Conservation (phyloP, 768 basidiomycete genomes). For the Saitozyma podzolica region DNA sequence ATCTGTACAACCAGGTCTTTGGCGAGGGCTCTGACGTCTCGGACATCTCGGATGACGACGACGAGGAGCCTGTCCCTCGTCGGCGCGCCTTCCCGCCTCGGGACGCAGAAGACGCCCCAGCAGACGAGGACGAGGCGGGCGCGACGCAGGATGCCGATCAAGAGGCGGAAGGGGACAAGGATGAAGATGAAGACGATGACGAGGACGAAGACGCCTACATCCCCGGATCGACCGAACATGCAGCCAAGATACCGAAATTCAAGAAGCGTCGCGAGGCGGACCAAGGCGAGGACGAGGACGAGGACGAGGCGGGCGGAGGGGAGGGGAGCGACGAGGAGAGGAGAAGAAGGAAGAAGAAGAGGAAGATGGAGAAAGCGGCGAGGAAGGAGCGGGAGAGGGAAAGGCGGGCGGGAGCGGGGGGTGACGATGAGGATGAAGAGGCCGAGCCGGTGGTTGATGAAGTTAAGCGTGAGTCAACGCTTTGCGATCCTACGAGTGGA, state of each 20-base stretch:
- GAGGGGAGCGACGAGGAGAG: constrained; percentile 47
- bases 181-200: constrained; percentile 40
- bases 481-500: background rate
- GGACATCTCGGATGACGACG: constrained; percentile 73
- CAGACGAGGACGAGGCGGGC: constrained; percentile 53
- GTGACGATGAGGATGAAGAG: constrained; percentile 59
- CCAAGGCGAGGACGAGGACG: constrained; percentile 47
- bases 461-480: constrained; percentile 35
- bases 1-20: constrained; percentile 27
- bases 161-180: constrained; percentile 59
- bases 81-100: constrained; percentile 17
- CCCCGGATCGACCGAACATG: constrained; percentile 22
- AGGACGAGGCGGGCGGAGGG: constrained; percentile 39
- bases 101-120: constrained; percentile 55
- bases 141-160: constrained; percentile 14
- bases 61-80: constrained; percentile 17
- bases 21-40: constrained; percentile 67
- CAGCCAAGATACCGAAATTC: constrained; percentile 42
- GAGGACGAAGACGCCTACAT: constrained; percentile 55
- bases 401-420: constrained; percentile 51
- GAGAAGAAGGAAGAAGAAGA: constrained; percentile 58
- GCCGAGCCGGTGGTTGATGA: constrained; percentile 76
- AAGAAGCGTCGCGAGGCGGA: constrained; percentile 34
- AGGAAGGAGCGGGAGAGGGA: constrained; percentile 55
- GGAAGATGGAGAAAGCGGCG: constrained; percentile 58